These are phyloP conservation scores for Pythium aphanidermatum DNA, from an alignment of 352 stramenopile genomes.

Conservation along the genomic window DNA sequence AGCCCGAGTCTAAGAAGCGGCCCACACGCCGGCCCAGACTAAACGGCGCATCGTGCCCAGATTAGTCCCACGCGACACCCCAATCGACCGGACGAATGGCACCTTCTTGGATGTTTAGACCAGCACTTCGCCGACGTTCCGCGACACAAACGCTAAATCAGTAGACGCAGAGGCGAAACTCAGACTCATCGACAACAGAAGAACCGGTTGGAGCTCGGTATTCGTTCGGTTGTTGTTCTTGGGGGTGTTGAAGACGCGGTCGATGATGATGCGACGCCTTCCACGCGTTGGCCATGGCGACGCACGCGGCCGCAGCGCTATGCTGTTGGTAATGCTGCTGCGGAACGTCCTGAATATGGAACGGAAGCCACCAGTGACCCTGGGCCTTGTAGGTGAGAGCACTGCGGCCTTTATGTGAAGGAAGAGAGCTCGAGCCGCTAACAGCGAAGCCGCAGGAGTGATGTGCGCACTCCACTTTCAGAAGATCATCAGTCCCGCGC, in stretches of 20 bases:
- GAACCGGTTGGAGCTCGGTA: too few relatives aligned
- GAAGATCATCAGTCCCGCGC: constrained; percentile 25
- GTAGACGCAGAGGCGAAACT: neutral
- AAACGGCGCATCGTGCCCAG: constrained; percentile 13
- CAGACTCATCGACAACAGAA: constrained; percentile 12
- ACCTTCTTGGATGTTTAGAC: constrained; percentile 11
- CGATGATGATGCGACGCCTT: constrained; percentile 12
- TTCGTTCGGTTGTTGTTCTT: too few relatives aligned
- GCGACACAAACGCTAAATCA: constrained; percentile 1
- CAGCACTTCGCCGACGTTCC: neutral
- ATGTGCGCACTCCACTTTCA: constrained; percentile 63
- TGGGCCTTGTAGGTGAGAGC: constrained; percentile 21
- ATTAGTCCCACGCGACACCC: constrained; percentile 15
- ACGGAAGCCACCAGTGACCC: constrained; percentile 39
- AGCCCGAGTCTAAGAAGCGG: constrained; percentile 3
- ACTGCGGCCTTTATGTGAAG: neutral
- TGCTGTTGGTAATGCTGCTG: constrained; percentile 27
- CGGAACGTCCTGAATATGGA: constrained; percentile 49
- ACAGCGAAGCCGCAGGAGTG: neutral
- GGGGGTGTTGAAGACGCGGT: too few relatives aligned
- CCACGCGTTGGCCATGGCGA: constrained; percentile 3
- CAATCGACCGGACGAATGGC: constrained; percentile 11
- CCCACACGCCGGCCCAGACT: constrained; percentile 5
- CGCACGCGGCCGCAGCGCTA: constrained; percentile 6
- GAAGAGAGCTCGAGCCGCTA: too few relatives aligned